Evolutionary conservation across 78 protist species (phyloP), one percentile per base, ranked within the genome.

Genomic region (Neovahlkampfia damariscottae): DNA sequence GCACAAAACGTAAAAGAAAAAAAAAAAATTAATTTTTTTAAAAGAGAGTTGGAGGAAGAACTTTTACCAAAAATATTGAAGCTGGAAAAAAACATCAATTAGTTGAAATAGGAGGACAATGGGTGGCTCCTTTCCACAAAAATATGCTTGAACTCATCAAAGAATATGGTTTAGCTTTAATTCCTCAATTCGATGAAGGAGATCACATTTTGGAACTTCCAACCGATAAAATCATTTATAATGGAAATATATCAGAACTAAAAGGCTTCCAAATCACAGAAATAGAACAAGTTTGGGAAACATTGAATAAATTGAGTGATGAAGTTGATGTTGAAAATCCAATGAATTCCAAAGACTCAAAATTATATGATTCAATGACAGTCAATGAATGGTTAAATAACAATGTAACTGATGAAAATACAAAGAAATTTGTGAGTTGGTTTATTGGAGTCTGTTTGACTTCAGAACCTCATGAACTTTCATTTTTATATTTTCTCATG

Each of bases 51-150:
- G 62, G 62, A 50, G 62, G 62, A 50, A 19, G 19, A 19, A 50
- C 19, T 50, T 19, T 19, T 19, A 50, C 62, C 62, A 19, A 50
- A 19, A 19, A 19, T 50, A 19, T 19, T 19, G 19, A 19, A 19
- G 19, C 62, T 19, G 19, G 19, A 50, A 50, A 19, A 50, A 19
- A 19, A 19, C 62, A 50, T 19, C 19, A 19, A 50, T 50, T 19
- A 50, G 72, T 68, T 8, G 8, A 73, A 19, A 28, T 38, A 9
- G 62, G 72, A 39, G 77, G 77, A 9, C 77, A 39, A 40, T 73
- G 77, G 62, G 37, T 69, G 19, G 72, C 68, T 19, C 68, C 68
- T 19, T 30, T 28, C 19, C 72, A 69, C 19, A 30, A 69, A 31
- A 19, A 31, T 19, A 19, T 69, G 72, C 19, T 31, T n/a, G 19